A percentile compares a stretch with the other conserved stretches of the same genome.
These are phyloP conservation scores for Metschnikowia similis DNA, from an alignment of 805 yeast species.

Conservation along the genomic window DNA sequence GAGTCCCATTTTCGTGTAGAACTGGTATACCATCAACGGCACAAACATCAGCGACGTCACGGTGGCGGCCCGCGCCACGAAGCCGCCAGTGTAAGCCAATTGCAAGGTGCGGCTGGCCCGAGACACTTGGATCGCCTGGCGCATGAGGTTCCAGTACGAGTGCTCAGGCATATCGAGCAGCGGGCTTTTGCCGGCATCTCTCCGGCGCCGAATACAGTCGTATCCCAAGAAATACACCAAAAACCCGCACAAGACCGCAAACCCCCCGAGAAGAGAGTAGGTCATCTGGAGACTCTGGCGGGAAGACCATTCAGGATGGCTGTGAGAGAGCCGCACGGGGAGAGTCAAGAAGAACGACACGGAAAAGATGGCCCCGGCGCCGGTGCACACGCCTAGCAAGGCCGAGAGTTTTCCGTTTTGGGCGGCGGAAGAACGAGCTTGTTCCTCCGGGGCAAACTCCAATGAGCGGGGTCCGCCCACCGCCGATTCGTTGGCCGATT, in stretches of 20 bases:
- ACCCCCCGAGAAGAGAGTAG: conserved; percentile 45
- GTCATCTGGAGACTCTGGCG: conserved; percentile 43
- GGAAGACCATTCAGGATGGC: conserved; percentile 29
- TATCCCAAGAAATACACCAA: conserved; percentile 43
- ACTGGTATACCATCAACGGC: conserved; percentile 59
- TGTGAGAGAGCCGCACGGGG: conserved; percentile 46
- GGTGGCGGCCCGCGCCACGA: conserved; percentile 61
- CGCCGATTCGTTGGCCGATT: too few species aligned
- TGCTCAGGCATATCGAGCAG: conserved; percentile 2
- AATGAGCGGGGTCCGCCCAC: too few species aligned
- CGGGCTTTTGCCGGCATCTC: conserved; percentile 20
- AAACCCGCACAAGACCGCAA: conserved; percentile 37
- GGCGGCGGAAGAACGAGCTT: too few species aligned
- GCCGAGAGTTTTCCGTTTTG: conserved; percentile 53
- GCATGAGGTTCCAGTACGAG: conserved; percentile 38
- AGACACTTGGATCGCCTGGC: conserved; percentile 47
- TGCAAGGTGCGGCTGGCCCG: conserved; percentile 43
- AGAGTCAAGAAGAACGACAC: conserved; percentile 53
- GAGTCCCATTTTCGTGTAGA: conserved; percentile 46
- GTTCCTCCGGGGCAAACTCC: too few species aligned
- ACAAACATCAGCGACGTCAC: conserved; percentile 55
- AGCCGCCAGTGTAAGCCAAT: conserved; percentile 57
- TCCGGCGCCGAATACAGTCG: conserved; percentile 34
- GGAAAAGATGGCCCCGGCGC: conserved; percentile 64
- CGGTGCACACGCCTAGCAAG: conserved; percentile 57